These are phyloP conservation scores for Colletotrichum horii DNA, from an alignment of 2,329 filamentous ascomycete species.

Conservation along the genomic window DNA sequence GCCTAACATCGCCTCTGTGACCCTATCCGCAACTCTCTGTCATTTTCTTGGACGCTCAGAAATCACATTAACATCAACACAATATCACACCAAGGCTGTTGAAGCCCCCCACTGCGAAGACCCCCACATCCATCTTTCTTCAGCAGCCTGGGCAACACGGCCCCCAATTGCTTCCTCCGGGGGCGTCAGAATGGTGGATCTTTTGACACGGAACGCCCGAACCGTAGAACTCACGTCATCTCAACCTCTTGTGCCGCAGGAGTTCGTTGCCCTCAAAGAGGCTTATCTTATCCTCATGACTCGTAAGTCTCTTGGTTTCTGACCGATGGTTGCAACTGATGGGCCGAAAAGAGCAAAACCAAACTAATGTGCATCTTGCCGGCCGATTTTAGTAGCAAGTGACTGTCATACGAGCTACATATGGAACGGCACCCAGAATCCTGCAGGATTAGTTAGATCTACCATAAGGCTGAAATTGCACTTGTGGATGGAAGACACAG, in stretches of 20 bases:
- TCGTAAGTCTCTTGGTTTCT: not conserved
- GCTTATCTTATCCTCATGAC: not conserved
- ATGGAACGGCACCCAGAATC: not conserved
- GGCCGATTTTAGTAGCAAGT: not conserved
- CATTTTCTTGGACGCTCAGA: not conserved
- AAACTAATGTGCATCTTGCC: not conserved
- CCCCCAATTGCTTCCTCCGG: not conserved
- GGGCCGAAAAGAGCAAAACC: not conserved
- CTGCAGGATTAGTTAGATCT: not conserved
- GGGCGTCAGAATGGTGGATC: not conserved
- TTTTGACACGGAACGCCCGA: not conserved
- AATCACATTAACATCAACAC: not conserved
- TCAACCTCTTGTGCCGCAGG: not conserved
- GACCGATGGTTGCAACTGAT: not conserved
- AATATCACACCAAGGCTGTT: not conserved
- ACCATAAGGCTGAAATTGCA: not conserved
- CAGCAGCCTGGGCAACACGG: not conserved
- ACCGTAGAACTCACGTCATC: not conserved
- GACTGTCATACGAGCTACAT: not conserved
- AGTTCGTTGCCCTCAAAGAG: not conserved
- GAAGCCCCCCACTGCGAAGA: not conserved
- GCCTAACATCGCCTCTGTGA: not conserved
- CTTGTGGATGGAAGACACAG: not conserved
- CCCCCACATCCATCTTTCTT: not conserved
- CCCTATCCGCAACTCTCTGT: not conserved